Evolutionary conservation across 2,329 filamentous ascomycete species (phyloP).

Genomic region (Paecilomyces niveus): DNA sequence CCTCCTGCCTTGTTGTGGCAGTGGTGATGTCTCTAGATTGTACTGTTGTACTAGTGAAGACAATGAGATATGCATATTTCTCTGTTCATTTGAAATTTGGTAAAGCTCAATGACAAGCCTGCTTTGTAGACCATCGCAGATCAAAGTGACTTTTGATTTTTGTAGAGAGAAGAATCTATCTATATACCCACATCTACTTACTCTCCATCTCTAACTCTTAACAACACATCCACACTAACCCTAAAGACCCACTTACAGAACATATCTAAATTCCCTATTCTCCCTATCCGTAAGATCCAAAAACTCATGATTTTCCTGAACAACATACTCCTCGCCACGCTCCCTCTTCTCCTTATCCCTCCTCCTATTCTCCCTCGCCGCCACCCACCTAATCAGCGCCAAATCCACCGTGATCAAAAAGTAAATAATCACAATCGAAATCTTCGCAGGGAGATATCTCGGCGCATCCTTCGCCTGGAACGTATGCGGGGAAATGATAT

Average conservation of each 20-base stretch:
- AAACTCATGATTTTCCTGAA: slow-evolving; percentile 27
- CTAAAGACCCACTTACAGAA: slow-evolving; percentile 5
- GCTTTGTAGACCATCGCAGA: no score
- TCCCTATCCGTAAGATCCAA: slow-evolving; percentile 19
- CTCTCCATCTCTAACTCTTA: no score
- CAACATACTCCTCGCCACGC: slow-evolving; percentile 13
- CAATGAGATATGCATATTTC: background rate
- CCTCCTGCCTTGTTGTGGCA: background rate
- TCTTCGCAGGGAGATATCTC: slow-evolving; percentile 20
- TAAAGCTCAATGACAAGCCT: background rate
- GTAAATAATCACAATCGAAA: slow-evolving; percentile 20
- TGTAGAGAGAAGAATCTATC: no score
- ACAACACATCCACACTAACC: no score
- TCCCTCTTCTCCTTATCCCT: slow-evolving; percentile 19
- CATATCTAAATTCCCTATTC: slow-evolving; percentile 18
- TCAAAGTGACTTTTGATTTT: no score
- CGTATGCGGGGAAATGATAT: slow-evolving; percentile 38
- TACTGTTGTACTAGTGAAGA: background rate
- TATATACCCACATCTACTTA: no score
- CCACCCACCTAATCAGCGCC: slow-evolving; percentile 21
- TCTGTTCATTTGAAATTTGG: no score
- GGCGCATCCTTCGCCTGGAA: slow-evolving; percentile 31
- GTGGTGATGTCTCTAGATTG: background rate
- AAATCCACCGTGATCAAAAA: slow-evolving; percentile 22
- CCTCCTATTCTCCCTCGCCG: slow-evolving; percentile 19